Evolutionary conservation across 139 green algal species (phyloP), one percentile per base, ranked within the genome.

Genomic region (Chloropicon primus): DNA sequence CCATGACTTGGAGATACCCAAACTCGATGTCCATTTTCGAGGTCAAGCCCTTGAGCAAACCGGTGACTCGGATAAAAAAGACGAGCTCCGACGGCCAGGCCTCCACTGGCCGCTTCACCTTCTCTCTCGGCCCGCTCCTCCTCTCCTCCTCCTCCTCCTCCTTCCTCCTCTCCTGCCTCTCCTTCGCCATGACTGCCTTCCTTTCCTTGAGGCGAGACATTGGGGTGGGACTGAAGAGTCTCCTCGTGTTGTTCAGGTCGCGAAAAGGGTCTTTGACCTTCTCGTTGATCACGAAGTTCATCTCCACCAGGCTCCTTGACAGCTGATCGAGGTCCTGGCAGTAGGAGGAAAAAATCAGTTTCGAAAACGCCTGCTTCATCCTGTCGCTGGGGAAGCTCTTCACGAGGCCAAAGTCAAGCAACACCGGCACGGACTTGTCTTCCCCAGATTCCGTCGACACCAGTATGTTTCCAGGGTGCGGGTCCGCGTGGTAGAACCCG

Each of bases 341-440:
- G 29, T 82, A 71, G 74, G 27, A 79, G 2, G 78, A 74, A 53
- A 79, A 77, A 17, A 41, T 3, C 24, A 2, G 3, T 3, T 79
- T 80, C 3, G 83, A 73, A 29, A 87, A 85, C 10, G 83, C 83
- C 0, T 79, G 5, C 53, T 81, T 76, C 72, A 83, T 86, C 28
- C 17, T 17, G 10, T 78, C 2, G 2, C 25, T 54, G 10, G 71
- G 22, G 1, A 87, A 71, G 17, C 23, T 72, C 76, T 84, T 85
- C 29, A 76, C 79, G n/a, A 87, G 82, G 2, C 83, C 83, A 72
- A 87, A 87, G 80, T 87, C 83, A 3, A 87, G 54, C 24, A 87
- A 72, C 21, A 87, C 73, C 3, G 78, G 78, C 2, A 82, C 78
- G 41, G 78, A 82, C 2, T 41, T 72, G 73, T 82, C 77, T 24